Evolutionary conservation across 306 rosid species (phyloP), one percentile per base, ranked within the genome.

Genomic region (Urtica urens): DNA sequence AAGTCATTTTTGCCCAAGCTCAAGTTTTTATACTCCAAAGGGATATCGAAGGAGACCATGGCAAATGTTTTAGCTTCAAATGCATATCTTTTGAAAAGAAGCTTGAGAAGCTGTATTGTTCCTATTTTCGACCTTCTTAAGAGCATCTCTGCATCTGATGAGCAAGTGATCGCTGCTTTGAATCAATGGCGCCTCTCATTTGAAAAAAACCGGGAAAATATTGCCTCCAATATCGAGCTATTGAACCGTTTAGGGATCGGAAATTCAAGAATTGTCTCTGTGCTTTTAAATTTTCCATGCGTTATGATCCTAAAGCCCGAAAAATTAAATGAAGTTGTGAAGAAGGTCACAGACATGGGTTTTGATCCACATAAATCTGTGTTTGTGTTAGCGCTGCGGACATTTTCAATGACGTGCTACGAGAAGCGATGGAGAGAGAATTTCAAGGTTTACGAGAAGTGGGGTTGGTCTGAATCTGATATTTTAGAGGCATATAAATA

Each of bases 381-480:
- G 9, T 78, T 80, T 49, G 5, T 14, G 4, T 0, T 14, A 0
- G 94, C 83, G 0, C 26, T 75, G 40, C 2, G 16, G 5, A 69
- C 71, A 14, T 42, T 63, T 11, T 15, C 16, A 5, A 7, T 45
- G 30, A 45, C 28, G n/a, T n/a, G n/a, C n/a, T n/a, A n/a, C 28
- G 15, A 10, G 12, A 2, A 46, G 3, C 10, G 17, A 0, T 77
- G 78, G 88, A 58, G 43, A 5, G 55, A 47, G 2, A 79, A 72
- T 44, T 45, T 72, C 13, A 44, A 45, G 3, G 39, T 28, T 18
- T 83, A 12, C 30, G 77, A 51, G 63, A 69, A 23, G 19, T 83
- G 82, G 90, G 94, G 90, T 7, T 83, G 72, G 73, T 50, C 75
- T 4, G 71, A 79, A 8, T 74, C 69, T 6, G 62, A 57, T 2